A percentile compares a stretch with the other conserved stretches of the same genome.
Conservation (phyloP, 306 rosid genomes). For the Elaeagnus macrophylla region DNA sequence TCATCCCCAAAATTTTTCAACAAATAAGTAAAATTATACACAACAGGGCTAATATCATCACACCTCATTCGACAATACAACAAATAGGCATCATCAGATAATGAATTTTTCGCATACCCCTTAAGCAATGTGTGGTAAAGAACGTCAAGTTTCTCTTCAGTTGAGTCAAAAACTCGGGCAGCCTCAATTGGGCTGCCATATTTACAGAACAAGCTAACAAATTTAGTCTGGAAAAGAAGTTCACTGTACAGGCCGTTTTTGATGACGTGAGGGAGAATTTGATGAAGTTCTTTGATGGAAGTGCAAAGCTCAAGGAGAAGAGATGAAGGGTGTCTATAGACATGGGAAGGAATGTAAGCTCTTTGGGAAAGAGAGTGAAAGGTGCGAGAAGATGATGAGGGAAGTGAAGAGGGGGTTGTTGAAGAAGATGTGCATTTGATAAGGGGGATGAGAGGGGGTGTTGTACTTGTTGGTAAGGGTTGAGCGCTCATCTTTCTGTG, state of each 20-base stretch:
- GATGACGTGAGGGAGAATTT: slow-evolving; percentile 56
- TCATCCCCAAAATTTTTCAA: slow-evolving; percentile 59
- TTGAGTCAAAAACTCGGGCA: slow-evolving; percentile 56
- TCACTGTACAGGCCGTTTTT: slow-evolving; percentile 63
- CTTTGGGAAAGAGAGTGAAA: slow-evolving; percentile 41
- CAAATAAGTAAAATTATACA: slow-evolving; percentile 77
- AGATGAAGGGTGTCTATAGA: slow-evolving; percentile 75
- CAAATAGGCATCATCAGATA: slow-evolving; percentile 30
- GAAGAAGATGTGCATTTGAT: slow-evolving; percentile 2
- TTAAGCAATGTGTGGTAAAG: slow-evolving; percentile 82
- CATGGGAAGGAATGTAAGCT: slow-evolving; percentile 64
- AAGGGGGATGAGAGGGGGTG: slow-evolving; percentile 17
- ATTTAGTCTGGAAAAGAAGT: slow-evolving; percentile 79
- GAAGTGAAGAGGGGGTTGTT: slow-evolving; percentile 3
- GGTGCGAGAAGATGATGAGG: background rate
- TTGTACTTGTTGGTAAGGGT: slow-evolving; percentile 15
- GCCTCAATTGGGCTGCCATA: slow-evolving; percentile 55
- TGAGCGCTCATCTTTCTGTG: slow-evolving; percentile 37
- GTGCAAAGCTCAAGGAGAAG: slow-evolving; percentile 71
- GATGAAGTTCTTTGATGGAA: slow-evolving; percentile 60
- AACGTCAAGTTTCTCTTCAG: slow-evolving; percentile 55
- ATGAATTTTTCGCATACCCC: slow-evolving; percentile 63
- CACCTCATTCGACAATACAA: slow-evolving; percentile 51
- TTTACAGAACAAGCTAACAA: slow-evolving; percentile 66
- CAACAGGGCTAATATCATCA: slow-evolving; percentile 62